Evolutionary conservation across 1,284 basidiomycete species (phyloP), one percentile per base, ranked within the genome.

Genomic region (Tranzscheliella williamsii): DNA sequence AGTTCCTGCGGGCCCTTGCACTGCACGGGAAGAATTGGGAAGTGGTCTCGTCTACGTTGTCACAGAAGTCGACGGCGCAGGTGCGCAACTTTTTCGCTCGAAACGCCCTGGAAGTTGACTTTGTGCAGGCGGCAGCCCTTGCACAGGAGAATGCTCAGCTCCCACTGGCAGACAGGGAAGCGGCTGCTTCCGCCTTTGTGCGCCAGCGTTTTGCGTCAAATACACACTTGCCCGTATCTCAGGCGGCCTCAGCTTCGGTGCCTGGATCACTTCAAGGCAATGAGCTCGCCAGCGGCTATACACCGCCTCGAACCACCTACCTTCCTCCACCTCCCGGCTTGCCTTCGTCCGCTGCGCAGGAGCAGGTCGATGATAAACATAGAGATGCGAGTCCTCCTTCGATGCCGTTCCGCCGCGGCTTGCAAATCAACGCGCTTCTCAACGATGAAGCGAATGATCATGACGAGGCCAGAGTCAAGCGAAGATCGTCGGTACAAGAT

Each of bases 51-150:
- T 82, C 85, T 4, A 83, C 83, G 6, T 83, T 92, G 79, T 84
- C 85, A 7, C 86, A 85, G 72, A 91, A 91, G 85, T 89, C 87
- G 8, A 84, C 85, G 4, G 81, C 85, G 7, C 89, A 91, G 81
- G 87, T 89, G 38, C 82, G 82, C 52, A 86, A 86, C 70, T 90
- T 83, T 75, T 86, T 85, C 47, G 52, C 68, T 16, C 55, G 54
- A 33, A 75, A 76, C 46, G 66, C 63, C 12, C 52, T 57, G 44
- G 73, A 75, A 29, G 43, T 48, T 23, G 67, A 67, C 31, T 73
- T 75, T 51, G 61, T 65, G 17, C 72, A 75, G 20, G 70, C 72
- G 9, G 69, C 66, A 4, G 55, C 50, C 11, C 34, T 74, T 4
- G 67, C 69, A 6, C 62, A 68, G 18, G 42, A 46, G 20, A 67